Percentiles rank a stretch among this genome's conserved stretches.
These are phyloP conservation scores for Spizellomyces sp. DNA, from an alignment of 192 early-diverging fungal species.

Conservation along the genomic window DNA sequence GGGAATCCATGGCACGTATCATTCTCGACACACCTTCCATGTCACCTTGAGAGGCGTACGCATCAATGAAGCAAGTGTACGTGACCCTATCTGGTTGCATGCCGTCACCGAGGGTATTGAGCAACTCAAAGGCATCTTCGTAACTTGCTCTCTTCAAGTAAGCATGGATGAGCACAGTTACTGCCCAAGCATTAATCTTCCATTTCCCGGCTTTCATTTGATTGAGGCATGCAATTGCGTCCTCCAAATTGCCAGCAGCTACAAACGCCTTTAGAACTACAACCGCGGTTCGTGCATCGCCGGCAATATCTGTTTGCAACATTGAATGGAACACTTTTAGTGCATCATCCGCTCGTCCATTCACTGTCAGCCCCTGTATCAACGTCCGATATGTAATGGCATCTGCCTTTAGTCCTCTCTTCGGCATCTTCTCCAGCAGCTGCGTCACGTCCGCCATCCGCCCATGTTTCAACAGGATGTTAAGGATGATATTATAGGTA, in stretches of 20 bases:
- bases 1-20: not conserved
- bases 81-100: conserved; percentile 5
- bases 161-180: conserved; percentile 19
- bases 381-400: conserved; percentile 11
- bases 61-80: conserved; percentile 7
- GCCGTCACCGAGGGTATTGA: not conserved
- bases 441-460: not conserved
- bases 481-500: conserved; percentile 21
- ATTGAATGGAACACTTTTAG: not conserved
- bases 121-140: not conserved
- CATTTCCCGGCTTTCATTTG: not conserved
- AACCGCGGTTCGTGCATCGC: not conserved
- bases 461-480: not conserved
- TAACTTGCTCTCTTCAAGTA: conserved; percentile 1
- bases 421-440: conserved; percentile 3
- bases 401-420: not conserved
- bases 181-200: not conserved
- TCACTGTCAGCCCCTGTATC: conserved; percentile 5
- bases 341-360: not conserved
- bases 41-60: conserved; percentile 1
- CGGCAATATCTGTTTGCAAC: not conserved
- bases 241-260: not conserved
- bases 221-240: conserved; percentile 4
- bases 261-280: not conserved
- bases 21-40: not conserved